Evolutionary conservation across 768 basidiomycete genomes (phyloP).

Genomic region (Boletus pseudopeckii): DNA sequence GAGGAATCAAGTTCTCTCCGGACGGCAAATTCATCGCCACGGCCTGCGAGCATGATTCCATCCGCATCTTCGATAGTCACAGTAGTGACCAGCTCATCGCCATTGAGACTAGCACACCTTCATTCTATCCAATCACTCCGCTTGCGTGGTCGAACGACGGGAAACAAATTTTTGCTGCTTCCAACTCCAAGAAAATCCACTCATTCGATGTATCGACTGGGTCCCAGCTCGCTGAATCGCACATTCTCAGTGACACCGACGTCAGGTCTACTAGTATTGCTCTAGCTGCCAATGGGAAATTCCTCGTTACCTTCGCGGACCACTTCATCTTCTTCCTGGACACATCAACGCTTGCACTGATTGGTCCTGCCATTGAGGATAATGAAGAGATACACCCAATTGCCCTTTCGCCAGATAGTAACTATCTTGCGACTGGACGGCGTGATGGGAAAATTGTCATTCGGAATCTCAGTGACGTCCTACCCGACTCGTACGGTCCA

Average conservation of each 20-base stretch:
- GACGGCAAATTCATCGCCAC: neutral
- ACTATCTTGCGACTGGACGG: neutral
- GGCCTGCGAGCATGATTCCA: neutral
- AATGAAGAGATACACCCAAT: neutral
- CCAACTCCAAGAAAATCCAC: neutral
- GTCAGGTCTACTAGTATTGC: neutral
- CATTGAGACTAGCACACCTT: neutral
- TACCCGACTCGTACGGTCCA: conserved; percentile 3
- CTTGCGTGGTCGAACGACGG: conserved; percentile 2
- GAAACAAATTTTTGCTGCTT: neutral
- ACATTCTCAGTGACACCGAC: neutral
- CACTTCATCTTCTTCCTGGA: neutral
- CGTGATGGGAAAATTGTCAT: neutral
- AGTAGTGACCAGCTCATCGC: neutral
- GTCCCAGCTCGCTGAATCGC: neutral
- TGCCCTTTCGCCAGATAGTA: neutral
- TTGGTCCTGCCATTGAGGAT: neutral
- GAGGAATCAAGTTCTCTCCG: conserved; percentile 1
- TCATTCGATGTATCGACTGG: neutral
- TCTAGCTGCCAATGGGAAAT: neutral
- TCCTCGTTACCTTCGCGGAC: neutral
- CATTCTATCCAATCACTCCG: neutral
- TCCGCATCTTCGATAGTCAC: neutral
- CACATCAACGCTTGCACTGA: neutral
- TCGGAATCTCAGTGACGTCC: neutral